Conservation (phyloP, 1,284 basidiomycete genomes). For the Prillingera fragicola region DNA sequence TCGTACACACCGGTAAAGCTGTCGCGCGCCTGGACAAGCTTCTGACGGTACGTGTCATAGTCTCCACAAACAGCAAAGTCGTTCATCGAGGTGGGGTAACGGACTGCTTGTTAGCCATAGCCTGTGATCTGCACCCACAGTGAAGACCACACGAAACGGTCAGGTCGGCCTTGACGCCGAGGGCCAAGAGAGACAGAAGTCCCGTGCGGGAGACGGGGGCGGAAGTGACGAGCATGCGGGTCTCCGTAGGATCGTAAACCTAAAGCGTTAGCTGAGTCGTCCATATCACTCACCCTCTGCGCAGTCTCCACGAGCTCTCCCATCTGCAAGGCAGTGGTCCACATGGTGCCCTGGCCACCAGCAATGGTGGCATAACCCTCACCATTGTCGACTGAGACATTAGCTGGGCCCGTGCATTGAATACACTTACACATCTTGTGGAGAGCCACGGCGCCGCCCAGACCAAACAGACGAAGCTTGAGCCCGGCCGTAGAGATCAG, state of each 20-base stretch:
- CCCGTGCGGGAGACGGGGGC: constrained; percentile 90
- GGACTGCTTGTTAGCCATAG: constrained; percentile 52
- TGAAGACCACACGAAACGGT: constrained; percentile 93
- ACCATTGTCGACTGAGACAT: constrained; percentile 46
- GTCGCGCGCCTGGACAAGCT: constrained; percentile 72
- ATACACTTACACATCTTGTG: constrained; percentile 87
- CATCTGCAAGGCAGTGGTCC: constrained; percentile 95
- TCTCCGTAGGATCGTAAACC: constrained; percentile 81
- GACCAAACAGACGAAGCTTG: constrained; percentile 83
- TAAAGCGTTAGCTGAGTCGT: constrained; percentile 20
- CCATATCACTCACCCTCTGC: constrained; percentile 60
- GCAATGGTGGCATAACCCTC: constrained; percentile 93
- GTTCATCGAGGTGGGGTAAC: constrained; percentile 92
- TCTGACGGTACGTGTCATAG: constrained; percentile 80
- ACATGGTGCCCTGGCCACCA: constrained; percentile 96
- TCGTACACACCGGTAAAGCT: constrained; percentile 90
- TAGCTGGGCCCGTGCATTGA: constrained; percentile 12
- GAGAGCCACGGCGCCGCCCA: constrained; percentile 90
- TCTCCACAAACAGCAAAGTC: constrained; percentile 91
- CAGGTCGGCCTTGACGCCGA: constrained; percentile 88
- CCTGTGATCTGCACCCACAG: constrained; percentile 47
- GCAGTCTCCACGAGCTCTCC: constrained; percentile 97
- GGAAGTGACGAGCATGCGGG: constrained; percentile 86
- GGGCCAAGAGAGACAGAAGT: constrained; percentile 80
- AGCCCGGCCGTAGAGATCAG: constrained; percentile 87